Evolutionary conservation across 2,329 filamentous ascomycete species (phyloP).

Genomic region (Akanthomyces muscarius): DNA sequence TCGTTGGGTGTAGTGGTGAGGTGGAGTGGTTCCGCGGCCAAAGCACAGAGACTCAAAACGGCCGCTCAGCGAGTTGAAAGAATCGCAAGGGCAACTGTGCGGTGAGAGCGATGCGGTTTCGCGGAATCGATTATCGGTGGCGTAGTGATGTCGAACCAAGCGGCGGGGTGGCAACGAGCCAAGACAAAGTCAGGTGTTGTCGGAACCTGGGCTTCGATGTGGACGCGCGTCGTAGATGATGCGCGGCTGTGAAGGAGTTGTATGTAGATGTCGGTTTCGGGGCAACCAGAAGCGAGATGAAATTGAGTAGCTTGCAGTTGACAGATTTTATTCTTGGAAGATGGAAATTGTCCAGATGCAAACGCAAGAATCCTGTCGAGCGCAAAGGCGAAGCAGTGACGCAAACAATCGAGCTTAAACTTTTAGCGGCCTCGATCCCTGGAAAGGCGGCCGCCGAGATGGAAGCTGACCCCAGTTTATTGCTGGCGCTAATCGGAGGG

Average conservation of each 20-base stretch:
- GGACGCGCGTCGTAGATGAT: not conserved
- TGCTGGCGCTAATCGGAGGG: not conserved
- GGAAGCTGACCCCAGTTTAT: not conserved
- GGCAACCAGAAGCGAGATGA: not conserved
- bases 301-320: not conserved
- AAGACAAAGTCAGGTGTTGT: not conserved
- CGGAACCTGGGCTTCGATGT: not conserved
- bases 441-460: not conserved
- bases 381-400: not conserved
- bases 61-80: not conserved
- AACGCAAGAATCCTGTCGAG: not conserved
- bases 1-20: not conserved
- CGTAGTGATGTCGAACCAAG: not conserved
- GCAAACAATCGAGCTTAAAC: constrained; percentile 8
- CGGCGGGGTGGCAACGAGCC: constrained; percentile 2
- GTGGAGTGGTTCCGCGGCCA: not conserved
- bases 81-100: not conserved
- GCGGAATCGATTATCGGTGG: not conserved
- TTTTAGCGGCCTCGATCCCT: constrained; percentile 8
- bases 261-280: not conserved
- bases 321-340: not conserved
- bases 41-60: not conserved
- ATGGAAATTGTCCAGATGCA: not conserved
- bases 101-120: not conserved
- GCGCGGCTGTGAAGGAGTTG: not conserved